Base-by-base conservation (phyloP, 2,329 filamentous ascomycete genomes). In the Paraphoma chrysanthemicola region DNA sequence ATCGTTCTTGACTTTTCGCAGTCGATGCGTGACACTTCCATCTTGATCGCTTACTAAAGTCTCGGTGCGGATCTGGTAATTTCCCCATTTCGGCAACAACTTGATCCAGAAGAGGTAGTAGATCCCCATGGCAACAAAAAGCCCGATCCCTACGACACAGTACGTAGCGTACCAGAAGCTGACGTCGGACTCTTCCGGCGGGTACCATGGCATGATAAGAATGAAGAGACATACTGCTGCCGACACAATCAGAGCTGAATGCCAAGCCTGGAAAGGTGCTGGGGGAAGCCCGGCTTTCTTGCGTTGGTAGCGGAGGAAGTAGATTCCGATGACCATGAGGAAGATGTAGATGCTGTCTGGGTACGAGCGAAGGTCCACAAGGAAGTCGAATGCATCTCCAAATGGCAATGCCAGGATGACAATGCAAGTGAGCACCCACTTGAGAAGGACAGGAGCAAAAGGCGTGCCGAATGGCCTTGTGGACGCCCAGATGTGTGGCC, bases 91-190 rank as follows among this genome's bases (percentile, higher is more conserved):
- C 0, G 72, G 70, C 18, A 75, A 44, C 3, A 67, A 14, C 31
- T 67, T 63, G 8, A 74, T 66, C 72, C 72, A 75, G 1, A 68
- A 11, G 16, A 51, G 63, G 47, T 73, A 74, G 49, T 74, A 74
- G 7, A 60, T 1, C 6, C 44, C 65, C 54, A 65, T 66, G 3
- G 48, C 60, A 1, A 62, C 42, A 8, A 73, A 52, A 14, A 74
- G 52, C 2, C 56, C 87, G 54, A 91, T 82, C 0, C 89, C 88
- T 0, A 86, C 83, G 0, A 87, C 84, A 17, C 84, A 83, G 63
- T 91, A 91, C 0, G 88, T 91, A 1, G 82, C 88, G 61, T 91
- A 92, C 85, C 86, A 92, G 73, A 92, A 92, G 51, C 84, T 88
- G 1, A 91, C 88, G 53, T 88, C 85, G 0, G 83, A 85, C 0